Base-by-base conservation (phyloP, 148 eudicot species). In the Silene conica region DNA sequence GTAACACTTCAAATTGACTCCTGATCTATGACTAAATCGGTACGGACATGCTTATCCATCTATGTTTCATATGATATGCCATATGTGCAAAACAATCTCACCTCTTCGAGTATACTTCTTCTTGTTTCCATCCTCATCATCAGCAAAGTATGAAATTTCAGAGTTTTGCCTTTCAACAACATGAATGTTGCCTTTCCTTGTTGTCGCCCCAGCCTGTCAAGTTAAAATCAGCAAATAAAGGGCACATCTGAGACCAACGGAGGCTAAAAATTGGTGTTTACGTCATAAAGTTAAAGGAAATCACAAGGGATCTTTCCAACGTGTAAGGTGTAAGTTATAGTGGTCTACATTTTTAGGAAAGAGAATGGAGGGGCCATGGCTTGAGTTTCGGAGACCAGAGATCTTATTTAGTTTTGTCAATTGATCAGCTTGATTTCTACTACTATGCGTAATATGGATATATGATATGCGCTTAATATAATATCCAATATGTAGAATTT, bases 41-140 rank as follows among this genome's bases (percentile, higher is more conserved):
- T 31, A 31, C 4, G 2, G 34, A 26, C 28, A 21, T 22, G 64
- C 25, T 64, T 64, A 31, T 15, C 46, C 46, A 65, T 38, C 48
- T 65, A 65, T 65, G 46, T 34, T 65, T 65, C 45, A 65, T 31
- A 0, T 46, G 52, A 28, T 10, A 26, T 62, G 72, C 23, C 15
- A 48, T 72, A 69, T 41, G 54, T 50, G 59, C n/a, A 72, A 70
- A 55, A 63, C 31, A 70, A 74, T 15, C 78, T 85, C 64, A 95
- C 99, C 99, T 83, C 99, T 83, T 78, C 87, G 79, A 15, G 85
- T 72, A 77, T 95, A 95, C 81, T 92, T 95, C 75, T 90, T 92
- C 85, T 74, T 85, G 77, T 95, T 89, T 19, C 80, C 91, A 79
- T 95, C 99, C 86, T 95, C 99, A 82, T 95, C 99, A 74, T 95